Evolutionary conservation across 371 early-diverging fungal species (phyloP).

Genomic region (Apophysomyces elegans): DNA sequence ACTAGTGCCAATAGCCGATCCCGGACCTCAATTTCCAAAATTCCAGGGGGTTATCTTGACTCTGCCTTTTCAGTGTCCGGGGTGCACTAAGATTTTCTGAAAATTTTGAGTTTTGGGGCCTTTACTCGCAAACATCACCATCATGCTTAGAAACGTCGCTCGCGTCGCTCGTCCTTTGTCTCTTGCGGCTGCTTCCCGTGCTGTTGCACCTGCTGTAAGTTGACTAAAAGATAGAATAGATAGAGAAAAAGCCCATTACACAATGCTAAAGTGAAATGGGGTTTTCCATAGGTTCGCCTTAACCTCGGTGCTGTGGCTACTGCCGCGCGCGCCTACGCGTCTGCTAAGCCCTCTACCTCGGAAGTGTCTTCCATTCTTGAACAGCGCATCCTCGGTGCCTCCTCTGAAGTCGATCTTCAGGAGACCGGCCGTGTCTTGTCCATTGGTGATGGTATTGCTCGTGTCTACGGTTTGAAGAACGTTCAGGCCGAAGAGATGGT

Average conservation of each 20-base stretch:
- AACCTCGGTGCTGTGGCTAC: constrained; percentile 55
- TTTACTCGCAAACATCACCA: constrained; percentile 13
- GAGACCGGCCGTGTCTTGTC: no score
- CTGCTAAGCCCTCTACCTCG: constrained; percentile 74
- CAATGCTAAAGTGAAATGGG: not conserved
- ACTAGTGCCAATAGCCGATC: no score
- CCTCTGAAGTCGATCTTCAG: constrained; percentile 81
- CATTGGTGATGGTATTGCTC: no score
- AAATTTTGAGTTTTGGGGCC: constrained; percentile 15
- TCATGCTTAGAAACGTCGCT: constrained; percentile 58
- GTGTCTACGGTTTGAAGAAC: no score
- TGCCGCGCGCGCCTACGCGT: constrained; percentile 55
- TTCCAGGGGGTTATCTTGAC: no score
- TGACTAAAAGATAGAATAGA: not conserved
- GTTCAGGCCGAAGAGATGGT: no score
- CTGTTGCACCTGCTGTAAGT: constrained; percentile 56
- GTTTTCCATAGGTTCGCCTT: constrained; percentile 40
- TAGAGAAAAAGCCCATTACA: not conserved
- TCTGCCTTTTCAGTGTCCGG: no score
- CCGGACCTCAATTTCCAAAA: no score
- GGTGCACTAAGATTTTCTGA: not conserved
- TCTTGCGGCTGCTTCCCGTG: constrained; percentile 35
- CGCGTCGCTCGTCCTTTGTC: constrained; percentile 54
- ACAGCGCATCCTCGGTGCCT: constrained; percentile 89
- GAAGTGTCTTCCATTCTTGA: constrained; percentile 93